phyloP scores from a whole-genome alignment of 2,329 filamentous ascomycete species.

The Dothistroma pini region DNA sequence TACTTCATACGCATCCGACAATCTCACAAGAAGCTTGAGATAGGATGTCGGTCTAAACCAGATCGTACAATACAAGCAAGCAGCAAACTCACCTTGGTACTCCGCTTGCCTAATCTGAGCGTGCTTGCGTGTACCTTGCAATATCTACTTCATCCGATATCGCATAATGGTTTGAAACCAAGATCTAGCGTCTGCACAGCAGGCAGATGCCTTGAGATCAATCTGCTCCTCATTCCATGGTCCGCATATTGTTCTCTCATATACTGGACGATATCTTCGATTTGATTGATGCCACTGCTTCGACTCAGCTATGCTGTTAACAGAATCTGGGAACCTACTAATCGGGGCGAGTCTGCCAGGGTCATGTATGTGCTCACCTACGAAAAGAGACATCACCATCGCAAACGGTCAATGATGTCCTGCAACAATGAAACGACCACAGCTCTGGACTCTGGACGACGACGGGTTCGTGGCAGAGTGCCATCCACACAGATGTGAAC shows the following conservation, averaged over 20 bases:
- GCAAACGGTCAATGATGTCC: conserved; percentile 2
- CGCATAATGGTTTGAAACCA: background rate
- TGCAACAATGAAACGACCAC: conserved; percentile 9
- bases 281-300: too few relatives aligned
- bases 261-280: background rate
- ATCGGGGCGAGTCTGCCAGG: background rate
- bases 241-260: background rate
- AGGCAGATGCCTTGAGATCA: background rate
- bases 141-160: background rate
- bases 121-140: background rate
- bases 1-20: too few relatives aligned
- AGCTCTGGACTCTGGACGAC: conserved; percentile 2
- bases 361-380: background rate
- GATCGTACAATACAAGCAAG: background rate
- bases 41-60: too few relatives aligned
- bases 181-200: background rate
- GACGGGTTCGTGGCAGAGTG: conserved; percentile 10
- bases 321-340: background rate
- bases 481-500: conserved; percentile 1
- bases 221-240: background rate
- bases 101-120: background rate
- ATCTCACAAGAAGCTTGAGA: too few relatives aligned
- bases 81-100: background rate
- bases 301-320: background rate
- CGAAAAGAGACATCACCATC: conserved; percentile 4